Evolutionary conservation across 495 filamentous ascomycete genomes (phyloP).

Genomic region (Podospora didyma): DNA sequence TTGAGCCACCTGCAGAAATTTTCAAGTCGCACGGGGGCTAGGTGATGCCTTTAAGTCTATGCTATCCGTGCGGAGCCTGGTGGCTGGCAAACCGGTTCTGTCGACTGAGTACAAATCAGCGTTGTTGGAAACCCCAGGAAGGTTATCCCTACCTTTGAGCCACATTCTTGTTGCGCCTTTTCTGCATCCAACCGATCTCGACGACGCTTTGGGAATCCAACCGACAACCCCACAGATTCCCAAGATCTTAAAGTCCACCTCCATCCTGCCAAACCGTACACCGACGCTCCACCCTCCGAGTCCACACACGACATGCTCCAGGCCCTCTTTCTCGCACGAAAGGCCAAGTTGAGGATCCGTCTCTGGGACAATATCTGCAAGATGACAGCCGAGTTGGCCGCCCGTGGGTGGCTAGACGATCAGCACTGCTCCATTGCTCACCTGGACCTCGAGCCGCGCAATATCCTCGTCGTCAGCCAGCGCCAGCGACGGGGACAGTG

Average conservation of each 20-base stretch:
- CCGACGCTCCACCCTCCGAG: too few species aligned
- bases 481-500: slow-evolving; percentile 4
- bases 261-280: too few species aligned
- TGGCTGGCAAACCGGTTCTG: background rate
- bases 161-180: too few species aligned
- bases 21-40: background rate
- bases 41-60: background rate
- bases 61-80: background rate
- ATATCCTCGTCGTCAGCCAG: background rate
- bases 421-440: background rate
- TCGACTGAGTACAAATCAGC: background rate
- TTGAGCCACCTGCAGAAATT: background rate
- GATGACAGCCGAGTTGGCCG: background rate
- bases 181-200: too few species aligned
- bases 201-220: too few species aligned
- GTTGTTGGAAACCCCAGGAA: too few species aligned
- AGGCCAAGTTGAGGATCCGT: background rate
- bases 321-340: background rate
- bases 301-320: background rate
- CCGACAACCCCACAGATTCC: too few species aligned
- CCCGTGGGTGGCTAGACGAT: background rate
- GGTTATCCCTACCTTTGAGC: too few species aligned
- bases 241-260: too few species aligned
- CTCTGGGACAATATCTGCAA: background rate
- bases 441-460: background rate